Percentiles rank a stretch among this genome's conserved stretches.
Conservation (phyloP, 2,329 filamentous ascomycete genomes). For the Pseudogymnoascus sp. region DNA sequence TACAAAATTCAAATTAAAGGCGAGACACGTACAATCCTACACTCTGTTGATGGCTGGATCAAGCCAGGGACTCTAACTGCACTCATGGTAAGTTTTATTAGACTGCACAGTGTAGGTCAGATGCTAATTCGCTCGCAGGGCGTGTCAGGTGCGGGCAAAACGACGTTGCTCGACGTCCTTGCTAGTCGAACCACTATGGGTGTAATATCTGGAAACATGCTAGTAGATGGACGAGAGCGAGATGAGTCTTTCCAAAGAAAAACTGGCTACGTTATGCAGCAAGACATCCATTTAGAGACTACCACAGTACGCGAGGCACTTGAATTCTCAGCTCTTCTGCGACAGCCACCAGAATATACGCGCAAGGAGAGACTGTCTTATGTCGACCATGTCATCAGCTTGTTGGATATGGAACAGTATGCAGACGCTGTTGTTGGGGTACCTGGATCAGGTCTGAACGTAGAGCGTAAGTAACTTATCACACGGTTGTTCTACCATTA, state of each 20-base stretch:
- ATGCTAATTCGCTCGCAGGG: constrained; percentile 12
- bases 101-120: background rate
- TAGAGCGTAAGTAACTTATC: constrained; percentile 36
- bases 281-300: constrained; percentile 79
- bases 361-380: constrained; percentile 71
- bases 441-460: constrained; percentile 52
- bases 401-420: constrained; percentile 60
- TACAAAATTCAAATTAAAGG: constrained; percentile 58
- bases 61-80: constrained; percentile 62
- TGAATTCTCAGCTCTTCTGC: constrained; percentile 78
- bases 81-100: constrained; percentile 40
- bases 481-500: background rate
- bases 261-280: constrained; percentile 76
- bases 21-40: constrained; percentile 60
- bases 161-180: constrained; percentile 75
- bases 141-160: constrained; percentile 68
- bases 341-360: constrained; percentile 67
- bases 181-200: constrained; percentile 83
- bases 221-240: constrained; percentile 55
- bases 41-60: constrained; percentile 75
- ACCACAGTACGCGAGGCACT: constrained; percentile 82
- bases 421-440: constrained; percentile 58
- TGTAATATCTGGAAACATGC: constrained; percentile 77
- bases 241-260: constrained; percentile 74
- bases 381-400: constrained; percentile 64